Base-by-base conservation (phyloP, 495 filamentous ascomycete genomes). In the Hypoxylon subgilvum region DNA sequence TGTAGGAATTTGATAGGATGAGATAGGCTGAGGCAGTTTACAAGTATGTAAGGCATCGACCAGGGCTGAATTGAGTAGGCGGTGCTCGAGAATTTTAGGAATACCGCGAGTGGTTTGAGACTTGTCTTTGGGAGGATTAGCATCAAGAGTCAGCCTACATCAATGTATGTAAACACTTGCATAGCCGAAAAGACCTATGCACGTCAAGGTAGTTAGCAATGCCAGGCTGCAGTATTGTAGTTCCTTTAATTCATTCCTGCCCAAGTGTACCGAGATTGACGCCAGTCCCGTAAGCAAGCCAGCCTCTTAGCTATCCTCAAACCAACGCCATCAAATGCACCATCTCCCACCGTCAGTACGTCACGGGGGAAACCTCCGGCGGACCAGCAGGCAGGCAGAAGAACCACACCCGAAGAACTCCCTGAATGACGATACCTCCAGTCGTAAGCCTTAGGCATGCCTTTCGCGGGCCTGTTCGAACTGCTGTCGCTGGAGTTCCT, bases 401-500 rank as follows among this genome's bases (percentile, higher is more conserved):
- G 43, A 30, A 5, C 30, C 22, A 6, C 18, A 35, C 21, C 52
- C 39, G 31, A 27, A 44, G 25, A 52, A 36, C 52, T 46, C 42
- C 57, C 4, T 10, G 57, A 28, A 4, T 28, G 22, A 30, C 13
- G 13, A 44, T 21, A 3, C 1, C 17, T 17, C 28, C 1, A 17
- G n/a, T 22, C 0, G 56, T 9, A 27, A 35, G 25, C 41, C 50
- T 44, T 54, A 78, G 23, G 66, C 70, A 49, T 83, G 80, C 56
- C 80, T 66, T 48, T 76, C 72, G 10, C 75, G 74, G 1, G 94
- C 95, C 21, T 84, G 87, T 25, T 87, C 84, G 71, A 98, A 98
- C 66, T 96, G 83, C 69, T 94, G 90, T 76, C 92, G 85, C 68
- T 98, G 94, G 57, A 96, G 84, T 9, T 86, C 83, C 35, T 96